These are phyloP conservation scores for Malassezia nana DNA, from an alignment of 1,284 basidiomycete species.

Conservation along the genomic window DNA sequence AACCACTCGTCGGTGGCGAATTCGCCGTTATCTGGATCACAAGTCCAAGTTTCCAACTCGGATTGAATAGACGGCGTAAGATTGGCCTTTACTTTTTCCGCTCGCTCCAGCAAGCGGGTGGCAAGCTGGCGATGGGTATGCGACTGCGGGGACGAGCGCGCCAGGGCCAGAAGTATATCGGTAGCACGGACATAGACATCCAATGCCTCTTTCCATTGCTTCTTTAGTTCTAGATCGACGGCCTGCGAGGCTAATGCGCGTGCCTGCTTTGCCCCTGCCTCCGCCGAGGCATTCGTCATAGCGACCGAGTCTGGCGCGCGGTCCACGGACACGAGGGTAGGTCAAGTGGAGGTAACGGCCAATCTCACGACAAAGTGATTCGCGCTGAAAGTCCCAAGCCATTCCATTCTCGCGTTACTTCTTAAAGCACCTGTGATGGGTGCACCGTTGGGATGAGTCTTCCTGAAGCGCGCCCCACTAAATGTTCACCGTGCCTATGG, in stretches of 20 bases:
- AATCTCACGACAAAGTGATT: neutral
- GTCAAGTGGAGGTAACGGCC: conserved; percentile 12
- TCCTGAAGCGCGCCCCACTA: conserved; percentile 18
- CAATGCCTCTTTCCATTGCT: neutral
- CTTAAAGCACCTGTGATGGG: conserved; percentile 14
- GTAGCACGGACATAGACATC: neutral
- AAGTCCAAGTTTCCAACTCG: neutral
- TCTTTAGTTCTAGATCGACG: conserved; percentile 6
- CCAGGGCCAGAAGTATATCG: neutral
- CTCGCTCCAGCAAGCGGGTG: neutral
- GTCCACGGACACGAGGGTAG: neutral
- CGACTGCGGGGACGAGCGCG: neutral
- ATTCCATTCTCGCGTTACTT: neutral
- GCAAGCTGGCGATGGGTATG: neutral
- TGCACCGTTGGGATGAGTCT: conserved; percentile 13
- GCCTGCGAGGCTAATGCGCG: conserved; percentile 4
- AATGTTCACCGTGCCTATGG: conserved; percentile 18
- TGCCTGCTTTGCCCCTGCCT: neutral
- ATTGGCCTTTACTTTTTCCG: neutral
- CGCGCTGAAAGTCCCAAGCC: neutral
- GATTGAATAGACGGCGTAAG: neutral
- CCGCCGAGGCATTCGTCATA: neutral
- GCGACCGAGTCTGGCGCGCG: neutral
- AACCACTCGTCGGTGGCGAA: neutral
- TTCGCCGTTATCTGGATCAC: neutral